Conservation (phyloP, 2,329 filamentous ascomycete species). For the Aureobasidium sp. region DNA sequence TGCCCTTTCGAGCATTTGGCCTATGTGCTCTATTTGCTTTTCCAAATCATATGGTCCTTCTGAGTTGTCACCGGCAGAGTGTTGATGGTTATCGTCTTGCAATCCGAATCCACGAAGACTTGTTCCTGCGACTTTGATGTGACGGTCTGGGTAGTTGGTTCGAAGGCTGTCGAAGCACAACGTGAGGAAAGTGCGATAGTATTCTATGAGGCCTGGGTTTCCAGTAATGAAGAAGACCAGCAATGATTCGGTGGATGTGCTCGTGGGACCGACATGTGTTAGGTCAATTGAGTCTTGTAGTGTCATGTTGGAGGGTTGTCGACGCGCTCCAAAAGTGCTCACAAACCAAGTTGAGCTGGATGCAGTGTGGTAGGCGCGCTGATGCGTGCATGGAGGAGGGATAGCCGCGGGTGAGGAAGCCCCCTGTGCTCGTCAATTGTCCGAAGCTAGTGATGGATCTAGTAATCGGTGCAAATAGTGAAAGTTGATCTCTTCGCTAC, state of each 20-base stretch:
- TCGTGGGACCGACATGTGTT: neutral
- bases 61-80: neutral
- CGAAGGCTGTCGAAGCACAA: slow-evolving; percentile 48
- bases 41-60: slow-evolving; percentile 36
- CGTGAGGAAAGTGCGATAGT: slow-evolving; percentile 62
- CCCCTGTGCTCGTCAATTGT: neutral
- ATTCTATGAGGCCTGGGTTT: slow-evolving; percentile 68
- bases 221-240: slow-evolving; percentile 69
- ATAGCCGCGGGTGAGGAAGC: neutral
- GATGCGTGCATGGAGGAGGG: neutral
- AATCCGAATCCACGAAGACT: slow-evolving; percentile 38
- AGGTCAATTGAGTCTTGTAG: slow-evolving; percentile 6
- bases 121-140: slow-evolving; percentile 13
- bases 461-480: neutral
- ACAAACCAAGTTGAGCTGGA: neutral
- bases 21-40: slow-evolving; percentile 45
- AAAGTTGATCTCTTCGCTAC: neutral
- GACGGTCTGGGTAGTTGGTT: neutral
- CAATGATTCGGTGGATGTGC: slow-evolving; percentile 23
- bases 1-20: slow-evolving; percentile 36
- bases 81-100: neutral
- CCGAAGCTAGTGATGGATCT: slow-evolving; percentile 9
- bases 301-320: neutral
- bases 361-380: neutral
- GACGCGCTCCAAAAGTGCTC: neutral